These are phyloP conservation scores for Talaromyces sp. DNA, from an alignment of 2,329 filamentous ascomycete species.

Conservation along the genomic window DNA sequence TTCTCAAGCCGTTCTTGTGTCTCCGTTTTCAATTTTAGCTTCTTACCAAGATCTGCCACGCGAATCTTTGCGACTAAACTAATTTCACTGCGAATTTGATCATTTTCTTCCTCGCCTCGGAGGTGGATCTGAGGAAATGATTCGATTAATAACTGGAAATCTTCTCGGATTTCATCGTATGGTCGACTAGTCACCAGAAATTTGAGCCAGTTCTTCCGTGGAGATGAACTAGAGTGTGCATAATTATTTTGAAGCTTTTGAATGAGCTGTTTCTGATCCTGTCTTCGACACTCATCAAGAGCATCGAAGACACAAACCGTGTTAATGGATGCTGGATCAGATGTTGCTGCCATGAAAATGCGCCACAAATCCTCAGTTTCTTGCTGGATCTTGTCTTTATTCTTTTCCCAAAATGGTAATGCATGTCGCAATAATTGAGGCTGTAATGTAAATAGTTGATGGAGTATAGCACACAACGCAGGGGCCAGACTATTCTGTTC, in stretches of 20 bases:
- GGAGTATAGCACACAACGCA: conserved; percentile 34
- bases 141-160: conserved; percentile 12
- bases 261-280: conserved; percentile 18
- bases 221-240: not conserved
- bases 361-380: conserved; percentile 26
- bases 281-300: conserved; percentile 36
- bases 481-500: conserved; percentile 26
- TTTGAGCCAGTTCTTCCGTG: conserved; percentile 22
- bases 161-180: conserved; percentile 15
- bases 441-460: conserved; percentile 30
- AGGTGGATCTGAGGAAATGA: conserved; percentile 16
- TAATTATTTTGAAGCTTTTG: conserved; percentile 24
- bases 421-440: not conserved
- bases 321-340: conserved; percentile 14
- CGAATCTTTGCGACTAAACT: conserved; percentile 18
- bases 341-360: conserved; percentile 17
- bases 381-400: conserved; percentile 6
- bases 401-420: not conserved
- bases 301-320: conserved; percentile 39
- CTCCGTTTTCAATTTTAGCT: conserved; percentile 13
- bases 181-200: conserved; percentile 30
- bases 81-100: conserved; percentile 21
- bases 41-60: conserved; percentile 15
- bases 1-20: conserved; percentile 17
- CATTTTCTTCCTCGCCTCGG: conserved; percentile 16